Base-by-base conservation (phyloP, 1,284 basidiomycete genomes). In the Gomphus sp. region DNA sequence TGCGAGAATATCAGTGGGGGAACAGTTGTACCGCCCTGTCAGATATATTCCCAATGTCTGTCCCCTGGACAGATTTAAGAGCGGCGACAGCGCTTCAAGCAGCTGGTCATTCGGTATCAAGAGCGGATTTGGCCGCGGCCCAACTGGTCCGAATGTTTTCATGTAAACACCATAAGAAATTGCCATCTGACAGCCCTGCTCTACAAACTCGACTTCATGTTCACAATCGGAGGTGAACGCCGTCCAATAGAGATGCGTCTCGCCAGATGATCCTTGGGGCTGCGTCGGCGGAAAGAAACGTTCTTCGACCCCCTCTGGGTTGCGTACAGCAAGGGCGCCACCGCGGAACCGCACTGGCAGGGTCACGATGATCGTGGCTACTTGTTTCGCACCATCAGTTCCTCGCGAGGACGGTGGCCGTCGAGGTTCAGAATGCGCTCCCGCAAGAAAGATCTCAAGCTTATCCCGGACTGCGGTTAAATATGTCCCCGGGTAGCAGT, bases 141-240 rank as follows among this genome's bases (percentile, higher is more conserved):
- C 79, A 31, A 78, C 74, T 1, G 84, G 76, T 2, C 83, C 85
- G 69, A 84, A 88, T 37, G 80, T 80, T 71, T 79, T 81, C 61
- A 88, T 71, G 64, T 83, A 84, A 18, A 91, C 78, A 2, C 78
- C 84, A 67, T 89, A 91, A 39, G 85, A 80, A 56, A 90, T 76
- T 36, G 80, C 80, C 63, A 89, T 72, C 52, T 84, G 74, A 64
- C 82, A 86, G 10, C 88, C 89, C 63, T 82, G 80, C 64, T 81
- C 78, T 56, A 91, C 80, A 3, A 78, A 74, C 67, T 89, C 85
- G 60, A 89, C 77, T 66, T 87, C 85, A 64, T 84, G 82, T 39
- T 87, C 82, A 69, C 85, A 87, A 62, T 89, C 86, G 3, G 81
- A 75, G 58, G 82, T 74, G 72, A 86, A 85, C 22, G 85, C 87